These are phyloP conservation scores for Phialocephala subalpina DNA, from an alignment of 2,329 filamentous ascomycete species.

Conservation along the genomic window DNA sequence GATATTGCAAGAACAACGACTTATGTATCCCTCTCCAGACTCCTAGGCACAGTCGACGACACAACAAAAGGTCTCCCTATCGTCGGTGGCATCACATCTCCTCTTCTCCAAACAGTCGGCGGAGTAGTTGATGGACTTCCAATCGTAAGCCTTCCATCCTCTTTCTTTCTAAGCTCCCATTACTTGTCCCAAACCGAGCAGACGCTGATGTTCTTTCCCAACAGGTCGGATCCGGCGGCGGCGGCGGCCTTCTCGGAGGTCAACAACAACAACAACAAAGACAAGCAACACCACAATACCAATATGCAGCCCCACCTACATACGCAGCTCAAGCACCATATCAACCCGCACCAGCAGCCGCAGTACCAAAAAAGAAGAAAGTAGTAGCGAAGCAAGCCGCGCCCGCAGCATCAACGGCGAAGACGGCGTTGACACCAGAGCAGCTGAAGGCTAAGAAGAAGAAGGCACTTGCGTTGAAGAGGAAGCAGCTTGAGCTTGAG, in stretches of 20 bases:
- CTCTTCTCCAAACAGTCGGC: conserved; percentile 40
- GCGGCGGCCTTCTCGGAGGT: conserved; percentile 23
- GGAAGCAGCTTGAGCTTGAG: conserved; percentile 35
- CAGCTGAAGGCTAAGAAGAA: conserved; percentile 38
- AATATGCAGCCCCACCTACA: too few species aligned
- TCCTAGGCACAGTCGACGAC: conserved; percentile 37
- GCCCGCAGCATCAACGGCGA: conserved; percentile 15
- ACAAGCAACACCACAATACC: conserved; percentile 20
- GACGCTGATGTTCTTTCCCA: conserved; percentile 1
- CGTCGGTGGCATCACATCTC: conserved; percentile 35
- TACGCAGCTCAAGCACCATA: conserved; percentile 7
- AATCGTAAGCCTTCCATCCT: conserved; percentile 26
- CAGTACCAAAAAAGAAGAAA: conserved; percentile 10
- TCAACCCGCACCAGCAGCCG: conserved; percentile 10
- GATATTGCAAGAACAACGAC: background rate
- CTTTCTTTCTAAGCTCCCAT: too few species aligned
- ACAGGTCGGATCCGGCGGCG: conserved; percentile 32
- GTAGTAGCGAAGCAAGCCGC: background rate
- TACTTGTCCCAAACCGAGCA: background rate
- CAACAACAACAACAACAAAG: conserved; percentile 21
- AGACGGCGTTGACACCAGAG: conserved; percentile 31
- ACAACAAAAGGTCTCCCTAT: conserved; percentile 38
- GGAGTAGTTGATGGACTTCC: conserved; percentile 35
- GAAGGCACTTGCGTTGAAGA: conserved; percentile 34
- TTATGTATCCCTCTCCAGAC: conserved; percentile 13